A percentile compares a stretch with the other conserved stretches of the same genome.
Conservation (phyloP, 805 yeast species). For the Saccharomycopsis fodiens region DNA sequence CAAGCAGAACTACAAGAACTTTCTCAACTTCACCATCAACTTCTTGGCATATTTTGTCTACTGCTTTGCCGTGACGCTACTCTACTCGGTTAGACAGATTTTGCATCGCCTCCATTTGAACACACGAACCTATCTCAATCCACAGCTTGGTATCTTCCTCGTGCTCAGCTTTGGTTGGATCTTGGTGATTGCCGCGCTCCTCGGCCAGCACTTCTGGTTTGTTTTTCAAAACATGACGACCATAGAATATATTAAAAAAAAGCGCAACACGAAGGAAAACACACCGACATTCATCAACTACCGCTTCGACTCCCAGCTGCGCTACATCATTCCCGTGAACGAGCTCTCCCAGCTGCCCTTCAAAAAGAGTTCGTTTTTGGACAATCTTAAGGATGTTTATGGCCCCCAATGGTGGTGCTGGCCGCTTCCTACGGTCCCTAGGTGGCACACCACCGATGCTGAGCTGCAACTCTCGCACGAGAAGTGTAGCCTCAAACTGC, state of each 20-base stretch:
- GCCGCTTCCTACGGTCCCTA: constrained; percentile 10
- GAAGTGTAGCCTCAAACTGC: not conserved
- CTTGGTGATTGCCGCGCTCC: constrained; percentile 4
- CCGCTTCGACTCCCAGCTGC: not conserved
- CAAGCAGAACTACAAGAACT: constrained; percentile 41
- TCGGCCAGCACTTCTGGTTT: constrained; percentile 15
- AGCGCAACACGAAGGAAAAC: not conserved
- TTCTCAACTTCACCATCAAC: constrained; percentile 11
- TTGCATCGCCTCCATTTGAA: not conserved
- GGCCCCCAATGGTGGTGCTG: constrained; percentile 9
- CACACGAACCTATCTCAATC: constrained; percentile 8
- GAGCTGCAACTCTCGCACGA: not conserved
- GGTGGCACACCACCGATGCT: not conserved
- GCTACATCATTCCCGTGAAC: constrained; percentile 9
- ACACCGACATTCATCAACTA: constrained; percentile 10
- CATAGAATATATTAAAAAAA: constrained; percentile 15
- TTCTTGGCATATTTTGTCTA: constrained; percentile 14
- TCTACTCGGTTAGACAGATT: constrained; percentile 12
- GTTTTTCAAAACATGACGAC: constrained; percentile 15
- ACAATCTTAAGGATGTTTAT: constrained; percentile 11
- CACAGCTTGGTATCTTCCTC: constrained; percentile 12
- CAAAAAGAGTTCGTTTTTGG: constrained; percentile 7
- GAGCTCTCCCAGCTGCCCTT: constrained; percentile 6
- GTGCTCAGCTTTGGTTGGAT: constrained; percentile 12
- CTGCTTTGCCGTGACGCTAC: constrained; percentile 7